Conservation (phyloP, 257 asterid species). For the Ballota nigra region DNA sequence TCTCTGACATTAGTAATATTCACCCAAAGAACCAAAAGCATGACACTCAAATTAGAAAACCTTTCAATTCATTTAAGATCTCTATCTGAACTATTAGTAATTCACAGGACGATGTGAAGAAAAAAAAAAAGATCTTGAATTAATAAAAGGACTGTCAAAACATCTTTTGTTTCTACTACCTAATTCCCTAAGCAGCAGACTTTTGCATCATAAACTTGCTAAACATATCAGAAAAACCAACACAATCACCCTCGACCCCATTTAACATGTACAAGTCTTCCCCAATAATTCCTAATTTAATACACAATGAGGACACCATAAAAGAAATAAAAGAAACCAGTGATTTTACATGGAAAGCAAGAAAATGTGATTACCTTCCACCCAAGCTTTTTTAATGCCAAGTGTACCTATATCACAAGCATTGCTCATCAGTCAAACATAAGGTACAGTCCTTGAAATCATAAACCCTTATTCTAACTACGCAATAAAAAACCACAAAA, state of each 20-base stretch:
- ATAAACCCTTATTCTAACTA: background rate
- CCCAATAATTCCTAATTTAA: background rate
- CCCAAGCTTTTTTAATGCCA: slow-evolving; percentile 25
- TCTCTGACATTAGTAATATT: background rate
- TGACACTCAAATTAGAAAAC: background rate
- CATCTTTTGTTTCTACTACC: background rate
- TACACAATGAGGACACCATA: background rate
- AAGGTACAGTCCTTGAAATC: background rate
- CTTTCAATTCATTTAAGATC: background rate
- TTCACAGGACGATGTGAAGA: background rate
- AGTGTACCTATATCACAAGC: slow-evolving; percentile 25
- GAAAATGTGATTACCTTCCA: slow-evolving; percentile 29
- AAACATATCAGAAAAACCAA: background rate
- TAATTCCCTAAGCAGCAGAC: background rate
- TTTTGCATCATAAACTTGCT: background rate
- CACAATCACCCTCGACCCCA: background rate
- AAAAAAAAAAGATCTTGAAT: background rate
- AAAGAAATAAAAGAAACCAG: background rate
- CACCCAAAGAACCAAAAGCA: background rate
- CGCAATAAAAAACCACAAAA: background rate
- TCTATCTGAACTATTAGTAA: background rate
- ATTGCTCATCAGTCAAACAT: slow-evolving; percentile 12
- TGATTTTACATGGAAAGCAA: slow-evolving; percentile 4
- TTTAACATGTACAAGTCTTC: background rate
- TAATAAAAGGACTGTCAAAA: background rate